Evolutionary conservation across 495 filamentous ascomycete genomes (phyloP), one percentile per base, ranked within the genome.

Genomic region (Rusavskia elegans): DNA sequence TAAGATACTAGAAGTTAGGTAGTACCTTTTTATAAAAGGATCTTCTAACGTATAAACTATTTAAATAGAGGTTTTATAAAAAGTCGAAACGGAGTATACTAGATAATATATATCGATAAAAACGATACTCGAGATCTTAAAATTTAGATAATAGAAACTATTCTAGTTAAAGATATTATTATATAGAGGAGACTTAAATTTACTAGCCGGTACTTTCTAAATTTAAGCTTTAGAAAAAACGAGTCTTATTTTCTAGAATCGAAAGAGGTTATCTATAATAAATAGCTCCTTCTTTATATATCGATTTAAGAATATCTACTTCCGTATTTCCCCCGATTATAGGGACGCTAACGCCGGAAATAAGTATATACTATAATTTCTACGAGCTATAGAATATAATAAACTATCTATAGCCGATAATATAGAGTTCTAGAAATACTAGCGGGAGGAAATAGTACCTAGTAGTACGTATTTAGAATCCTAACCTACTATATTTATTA

Each of bases 11-110:
- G 45, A 10, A 59, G 59, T 3, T 49, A 54, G 5, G 60, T 58
- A 17, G 51, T 71, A 8, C 55, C 50, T 5, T 52, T 75, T 1
- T 66, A 72, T 11, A 73, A 72, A 2, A 61, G 64, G 25, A 60
- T 63, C 10, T 63, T 71, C 9, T 63, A 65, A 1, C 56, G 74
- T 13, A 55, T 63, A 0, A 63, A 53, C 35, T 53, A 66, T 23
- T 53, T 73, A 32, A 63, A 70, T 42, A 70, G 68, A 0, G 38
- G 68, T 21, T 44, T 77, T 9, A 62, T 64, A 6, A 59, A 61
- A 17, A 65, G 70, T 25, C 56, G 69, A 8, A 83, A 81, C 51
- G 79, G 80, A 53, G 48, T 83, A 1, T 73, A 71, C 32, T 61
- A 77, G 53, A 53, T 83, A 0, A 60, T 75, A 0, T 55, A 73